phyloP scores from a whole-genome alignment of 805 yeast genomes.

The Henningerozyma blattae region DNA sequence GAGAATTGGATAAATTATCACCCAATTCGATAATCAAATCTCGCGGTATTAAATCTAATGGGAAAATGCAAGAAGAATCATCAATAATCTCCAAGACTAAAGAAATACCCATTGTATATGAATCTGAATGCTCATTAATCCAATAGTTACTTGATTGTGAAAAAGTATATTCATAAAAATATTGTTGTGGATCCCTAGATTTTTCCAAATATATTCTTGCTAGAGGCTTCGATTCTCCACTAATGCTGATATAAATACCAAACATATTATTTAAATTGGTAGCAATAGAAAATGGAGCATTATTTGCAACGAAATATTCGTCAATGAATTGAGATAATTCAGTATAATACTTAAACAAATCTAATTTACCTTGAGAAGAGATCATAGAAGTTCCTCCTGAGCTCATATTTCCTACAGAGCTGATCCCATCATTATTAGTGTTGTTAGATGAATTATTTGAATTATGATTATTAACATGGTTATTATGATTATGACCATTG shows the following conservation, averaged over 20 bases:
- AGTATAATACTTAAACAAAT: slow-evolving; percentile 23
- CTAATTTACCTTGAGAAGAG: slow-evolving; percentile 12
- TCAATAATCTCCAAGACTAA: slow-evolving; percentile 16
- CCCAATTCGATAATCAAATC: slow-evolving; percentile 12
- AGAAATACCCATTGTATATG: slow-evolving; percentile 16
- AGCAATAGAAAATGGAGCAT: slow-evolving; percentile 8
- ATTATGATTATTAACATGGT: background rate
- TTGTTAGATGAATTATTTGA: background rate
- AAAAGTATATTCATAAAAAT: slow-evolving; percentile 19
- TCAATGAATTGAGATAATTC: slow-evolving; percentile 15
- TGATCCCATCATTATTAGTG: background rate
- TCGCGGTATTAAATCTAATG: slow-evolving; percentile 13
- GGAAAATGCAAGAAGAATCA: slow-evolving; percentile 8
- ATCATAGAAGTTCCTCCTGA: background rate
- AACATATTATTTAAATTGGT: slow-evolving; percentile 19
- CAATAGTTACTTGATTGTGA: slow-evolving; percentile 12
- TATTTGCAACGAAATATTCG: slow-evolving; percentile 11
- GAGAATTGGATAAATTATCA: too few species aligned
- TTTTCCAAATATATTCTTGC: slow-evolving; percentile 17
- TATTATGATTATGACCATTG: slow-evolving; percentile 1
- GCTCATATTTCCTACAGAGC: background rate
- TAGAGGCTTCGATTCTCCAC: slow-evolving; percentile 3
- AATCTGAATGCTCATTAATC: slow-evolving; percentile 20
- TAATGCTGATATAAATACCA: slow-evolving; percentile 20
- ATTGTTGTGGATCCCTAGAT: slow-evolving; percentile 12